Base-by-base conservation (phyloP, 2,329 filamentous ascomycete species). In the Lasiodiplodia sp. region DNA sequence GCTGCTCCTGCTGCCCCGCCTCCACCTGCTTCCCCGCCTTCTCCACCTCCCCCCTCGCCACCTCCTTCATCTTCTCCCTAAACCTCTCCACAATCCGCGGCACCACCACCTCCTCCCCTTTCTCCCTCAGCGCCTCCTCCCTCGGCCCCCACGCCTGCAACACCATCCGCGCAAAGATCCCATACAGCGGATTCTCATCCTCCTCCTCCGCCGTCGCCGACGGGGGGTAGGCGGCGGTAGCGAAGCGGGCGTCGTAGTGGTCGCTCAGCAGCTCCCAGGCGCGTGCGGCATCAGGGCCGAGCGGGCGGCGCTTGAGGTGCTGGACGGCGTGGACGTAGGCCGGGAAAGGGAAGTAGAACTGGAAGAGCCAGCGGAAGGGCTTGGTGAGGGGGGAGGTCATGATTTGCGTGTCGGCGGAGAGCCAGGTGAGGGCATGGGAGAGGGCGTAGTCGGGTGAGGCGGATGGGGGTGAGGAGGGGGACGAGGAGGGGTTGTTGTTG, bases 271-370 rank as follows among this genome's bases (percentile, higher is more conserved):
- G 7, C 1, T 21, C 23, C 52, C 52, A 56, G 2, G 52, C 52
- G 8, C 10, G 28, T 1, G 8, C 52, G 25, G 52, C 28, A 16
- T n/a, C 25, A 28, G 8, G 16, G 52, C 28, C 16, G 2, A 11
- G 12, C 3, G 84, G 83, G 11, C 79, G 76, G 38, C 70, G 75
- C 51, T 73, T 77, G 40, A 86, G 68, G 34, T 84, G 79, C 69
- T 85, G 79, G 0, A 81, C 69, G 7, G 85, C 70, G 53, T 85
- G 80, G 12, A 85, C 75, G 70, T 85, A 86, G 1, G 82, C 84
- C 0, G 81, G 80, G 53, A 86, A 82, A 0, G 85, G 85, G 67
- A 86, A 86, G 71, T 86, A 73, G 28, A 79, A 75, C 4, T 79
- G 74, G 1, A 78, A 65, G 0, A 82, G 69, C 85, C 85, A 86